A percentile compares a stretch with the other conserved stretches of the same genome.
These are phyloP conservation scores for Senna siamea DNA, from an alignment of 306 rosid genomes.

Conservation along the genomic window DNA sequence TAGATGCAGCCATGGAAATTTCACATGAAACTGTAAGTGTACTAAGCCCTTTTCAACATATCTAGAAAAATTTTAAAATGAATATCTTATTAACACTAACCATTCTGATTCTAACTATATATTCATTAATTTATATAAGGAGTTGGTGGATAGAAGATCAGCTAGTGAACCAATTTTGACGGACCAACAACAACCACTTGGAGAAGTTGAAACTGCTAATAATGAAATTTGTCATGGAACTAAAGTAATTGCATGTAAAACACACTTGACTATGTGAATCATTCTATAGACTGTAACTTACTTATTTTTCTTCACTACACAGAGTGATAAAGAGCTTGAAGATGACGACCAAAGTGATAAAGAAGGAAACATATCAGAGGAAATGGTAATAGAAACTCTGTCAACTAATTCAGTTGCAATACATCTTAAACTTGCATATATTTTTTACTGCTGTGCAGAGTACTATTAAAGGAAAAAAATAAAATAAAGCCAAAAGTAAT, in stretches of 20 bases:
- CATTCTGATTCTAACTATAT: too few relatives aligned
- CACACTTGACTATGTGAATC: background rate
- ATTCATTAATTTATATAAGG: background rate
- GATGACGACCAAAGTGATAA: background rate
- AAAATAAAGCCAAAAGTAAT: too few relatives aligned
- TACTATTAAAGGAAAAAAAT: background rate
- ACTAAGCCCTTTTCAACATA: background rate
- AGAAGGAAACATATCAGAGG: background rate
- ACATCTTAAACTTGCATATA: background rate
- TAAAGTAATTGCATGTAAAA: background rate
- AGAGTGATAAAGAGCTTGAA: background rate
- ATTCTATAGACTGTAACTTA: background rate
- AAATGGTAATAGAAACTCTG: background rate
- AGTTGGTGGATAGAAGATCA: background rate
- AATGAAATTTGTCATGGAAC: background rate
- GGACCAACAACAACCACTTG: background rate
- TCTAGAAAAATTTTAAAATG: too few relatives aligned
- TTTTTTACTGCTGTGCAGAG: conserved; percentile 15
- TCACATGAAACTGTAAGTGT: background rate
- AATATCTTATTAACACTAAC: background rate
- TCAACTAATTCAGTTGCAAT: background rate
- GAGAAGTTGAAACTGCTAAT: background rate
- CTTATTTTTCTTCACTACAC: background rate
- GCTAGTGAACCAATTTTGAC: background rate
- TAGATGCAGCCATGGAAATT: background rate